These are phyloP conservation scores for Talinum fruticosum DNA, from an alignment of 148 eudicot species.

Conservation along the genomic window DNA sequence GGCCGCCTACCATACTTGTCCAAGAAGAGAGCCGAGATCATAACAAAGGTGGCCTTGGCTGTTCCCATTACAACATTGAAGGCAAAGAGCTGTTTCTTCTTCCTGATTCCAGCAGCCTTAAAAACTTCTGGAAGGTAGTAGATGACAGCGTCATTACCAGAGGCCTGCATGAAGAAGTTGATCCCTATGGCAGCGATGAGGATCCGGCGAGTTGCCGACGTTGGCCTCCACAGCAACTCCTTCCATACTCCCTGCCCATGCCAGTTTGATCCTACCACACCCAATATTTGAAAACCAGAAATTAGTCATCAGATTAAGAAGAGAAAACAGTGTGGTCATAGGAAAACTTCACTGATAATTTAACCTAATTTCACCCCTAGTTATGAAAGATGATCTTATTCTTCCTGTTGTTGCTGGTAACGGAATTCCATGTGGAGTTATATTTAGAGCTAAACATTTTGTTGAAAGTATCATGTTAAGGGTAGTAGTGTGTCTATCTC, in stretches of 20 bases:
- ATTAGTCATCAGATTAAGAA: neutral
- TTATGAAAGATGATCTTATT: too few species aligned
- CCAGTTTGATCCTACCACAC: constrained; percentile 31
- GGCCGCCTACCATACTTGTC: constrained; percentile 83
- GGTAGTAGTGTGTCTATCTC: too few species aligned
- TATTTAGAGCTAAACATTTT: too few species aligned
- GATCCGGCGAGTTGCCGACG: constrained; percentile 45
- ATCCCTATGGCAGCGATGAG: constrained; percentile 73
- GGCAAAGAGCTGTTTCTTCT: constrained; percentile 45
- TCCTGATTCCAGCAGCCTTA: constrained; percentile 60
- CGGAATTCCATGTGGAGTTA: too few species aligned
- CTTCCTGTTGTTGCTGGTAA: too few species aligned
- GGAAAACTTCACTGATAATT: too few species aligned
- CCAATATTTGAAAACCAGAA: neutral
- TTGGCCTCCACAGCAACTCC: constrained; percentile 59
- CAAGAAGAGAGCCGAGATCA: constrained; percentile 70
- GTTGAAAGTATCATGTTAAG: too few species aligned
- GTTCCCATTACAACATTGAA: constrained; percentile 81
- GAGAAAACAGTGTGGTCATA: neutral
- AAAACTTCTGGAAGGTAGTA: constrained; percentile 90
- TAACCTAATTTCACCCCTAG: too few species aligned
- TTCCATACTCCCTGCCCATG: constrained; percentile 74
- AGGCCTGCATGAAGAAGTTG: constrained; percentile 95
- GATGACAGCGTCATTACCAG: constrained; percentile 94
- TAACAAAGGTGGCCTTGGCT: constrained; percentile 57